A percentile compares a stretch with the other conserved stretches of the same genome.
These are phyloP conservation scores for Warburgia ugandensis DNA, from an alignment of 164 flowering plant species.

Conservation along the genomic window DNA sequence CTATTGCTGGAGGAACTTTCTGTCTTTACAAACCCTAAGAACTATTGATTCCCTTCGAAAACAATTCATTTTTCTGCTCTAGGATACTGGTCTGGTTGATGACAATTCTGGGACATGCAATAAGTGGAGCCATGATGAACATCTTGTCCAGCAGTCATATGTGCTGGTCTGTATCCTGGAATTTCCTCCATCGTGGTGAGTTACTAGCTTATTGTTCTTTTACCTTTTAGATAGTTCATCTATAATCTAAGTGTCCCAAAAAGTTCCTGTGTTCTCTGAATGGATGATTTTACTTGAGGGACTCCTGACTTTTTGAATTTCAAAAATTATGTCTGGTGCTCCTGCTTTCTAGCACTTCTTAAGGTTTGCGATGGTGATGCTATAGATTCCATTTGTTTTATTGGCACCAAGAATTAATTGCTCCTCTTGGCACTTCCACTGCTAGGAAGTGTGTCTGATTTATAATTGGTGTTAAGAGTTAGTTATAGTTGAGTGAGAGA, in stretches of 20 bases:
- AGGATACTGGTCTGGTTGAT: conserved; percentile 69
- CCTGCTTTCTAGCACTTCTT: no score
- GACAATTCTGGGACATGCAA: conserved; percentile 31
- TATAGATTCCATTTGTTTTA: no score
- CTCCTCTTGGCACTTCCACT: no score
- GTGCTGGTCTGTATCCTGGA: conserved; percentile 93
- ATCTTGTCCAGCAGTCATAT: conserved; percentile 78
- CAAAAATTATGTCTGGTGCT: no score
- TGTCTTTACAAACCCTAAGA: conserved; percentile 81
- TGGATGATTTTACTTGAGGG: no score
- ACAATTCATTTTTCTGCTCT: conserved; percentile 68
- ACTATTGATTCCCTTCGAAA: conserved; percentile 83
- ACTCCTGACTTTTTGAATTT: no score
- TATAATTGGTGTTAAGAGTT: no score
- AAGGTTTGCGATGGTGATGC: no score
- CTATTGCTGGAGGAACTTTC: conserved; percentile 91
- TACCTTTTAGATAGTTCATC: neutral
- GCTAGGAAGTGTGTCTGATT: no score
- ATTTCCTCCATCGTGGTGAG: conserved; percentile 90
- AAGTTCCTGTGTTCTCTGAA: no score
- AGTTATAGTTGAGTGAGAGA: neutral
- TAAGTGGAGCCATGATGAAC: conserved; percentile 63
- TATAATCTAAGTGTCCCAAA: no score
- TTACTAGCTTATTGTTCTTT: conserved; percentile 3
- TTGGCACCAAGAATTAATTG: no score